Conservation (phyloP, 805 yeast species). For the Suhomyces sp. region DNA sequence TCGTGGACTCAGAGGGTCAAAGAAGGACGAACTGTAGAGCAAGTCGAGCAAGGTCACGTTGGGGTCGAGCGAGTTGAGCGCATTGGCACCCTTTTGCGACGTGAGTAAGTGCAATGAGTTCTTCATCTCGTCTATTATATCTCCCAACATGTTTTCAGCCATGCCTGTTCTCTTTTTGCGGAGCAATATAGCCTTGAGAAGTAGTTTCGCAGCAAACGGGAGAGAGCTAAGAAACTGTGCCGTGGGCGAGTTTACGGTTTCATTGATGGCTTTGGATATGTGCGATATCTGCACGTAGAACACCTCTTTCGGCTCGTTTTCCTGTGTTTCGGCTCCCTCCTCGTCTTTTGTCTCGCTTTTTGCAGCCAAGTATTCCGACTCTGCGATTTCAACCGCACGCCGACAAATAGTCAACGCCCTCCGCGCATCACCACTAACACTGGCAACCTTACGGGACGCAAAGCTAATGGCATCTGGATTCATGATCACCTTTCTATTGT, state of each 20-base stretch:
- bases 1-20: not conserved
- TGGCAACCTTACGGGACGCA: conserved; percentile 91
- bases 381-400: conserved; percentile 87
- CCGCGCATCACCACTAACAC: conserved; percentile 97
- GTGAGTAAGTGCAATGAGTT: conserved; percentile 46
- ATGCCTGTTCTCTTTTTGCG: conserved; percentile 64
- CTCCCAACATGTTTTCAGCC: conserved; percentile 72
- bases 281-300: conserved; percentile 68
- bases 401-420: conserved; percentile 85
- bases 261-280: conserved; percentile 75
- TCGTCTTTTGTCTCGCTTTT: conserved; percentile 5
- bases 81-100: conserved; percentile 18
- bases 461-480: conserved; percentile 79
- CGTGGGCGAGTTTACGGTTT: conserved; percentile 75
- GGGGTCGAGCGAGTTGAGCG: conserved; percentile 15
- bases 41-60: conserved; percentile 30
- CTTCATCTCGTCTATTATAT: conserved; percentile 72
- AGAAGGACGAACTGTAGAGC: conserved; percentile 17
- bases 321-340: not conserved
- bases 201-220: conserved; percentile 67
- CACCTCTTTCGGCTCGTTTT: conserved; percentile 27
- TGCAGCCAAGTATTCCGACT: conserved; percentile 46
- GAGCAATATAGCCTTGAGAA: conserved; percentile 65
- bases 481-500: conserved; percentile 43
- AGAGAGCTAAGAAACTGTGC: conserved; percentile 53